A percentile compares a stretch with the other conserved stretches of the same genome.
phyloP scores from a whole-genome alignment of 441 rosid genomes.

The Lepidium campestre region DNA sequence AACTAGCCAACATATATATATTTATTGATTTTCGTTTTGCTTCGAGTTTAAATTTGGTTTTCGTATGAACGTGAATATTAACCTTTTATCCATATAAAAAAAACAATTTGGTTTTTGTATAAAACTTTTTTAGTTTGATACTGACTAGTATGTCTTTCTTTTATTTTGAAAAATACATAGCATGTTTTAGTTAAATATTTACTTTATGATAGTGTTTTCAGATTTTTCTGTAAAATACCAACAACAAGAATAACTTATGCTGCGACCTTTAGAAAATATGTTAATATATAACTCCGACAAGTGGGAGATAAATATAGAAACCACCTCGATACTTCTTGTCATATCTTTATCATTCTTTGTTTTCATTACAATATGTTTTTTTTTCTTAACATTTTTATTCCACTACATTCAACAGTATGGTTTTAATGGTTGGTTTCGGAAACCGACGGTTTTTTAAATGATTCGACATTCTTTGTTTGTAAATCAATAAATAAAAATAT shows the following conservation, averaged over 20 bases:
- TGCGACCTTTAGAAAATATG: not conserved
- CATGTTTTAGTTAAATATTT: not conserved
- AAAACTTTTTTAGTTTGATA: not conserved
- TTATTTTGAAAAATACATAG: too few relatives aligned
- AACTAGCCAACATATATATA: too few relatives aligned
- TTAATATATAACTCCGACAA: not conserved
- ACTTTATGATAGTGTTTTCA: not conserved
- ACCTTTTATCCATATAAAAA: not conserved
- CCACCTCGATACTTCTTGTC: conserved; percentile 8
- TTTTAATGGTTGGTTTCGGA: not conserved
- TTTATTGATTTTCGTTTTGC: too few relatives aligned
- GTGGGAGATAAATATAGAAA: conserved; percentile 12
- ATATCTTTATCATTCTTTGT: not conserved
- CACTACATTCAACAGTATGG: not conserved
- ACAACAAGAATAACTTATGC: not conserved
- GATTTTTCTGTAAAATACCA: not conserved
- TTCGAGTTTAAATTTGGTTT: not conserved
- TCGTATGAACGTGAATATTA: not conserved
- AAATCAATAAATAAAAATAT: not conserved
- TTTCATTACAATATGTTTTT: not conserved
- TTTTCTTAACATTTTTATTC: not conserved
- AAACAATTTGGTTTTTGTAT: not conserved
- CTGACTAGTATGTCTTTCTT: not conserved
- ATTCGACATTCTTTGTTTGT: not conserved
- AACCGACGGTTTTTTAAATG: not conserved